Percentiles rank a stretch among this genome's conserved stretches.
Conservation (phyloP, 768 basidiomycete species). For the Leccinellum albellum region DNA sequence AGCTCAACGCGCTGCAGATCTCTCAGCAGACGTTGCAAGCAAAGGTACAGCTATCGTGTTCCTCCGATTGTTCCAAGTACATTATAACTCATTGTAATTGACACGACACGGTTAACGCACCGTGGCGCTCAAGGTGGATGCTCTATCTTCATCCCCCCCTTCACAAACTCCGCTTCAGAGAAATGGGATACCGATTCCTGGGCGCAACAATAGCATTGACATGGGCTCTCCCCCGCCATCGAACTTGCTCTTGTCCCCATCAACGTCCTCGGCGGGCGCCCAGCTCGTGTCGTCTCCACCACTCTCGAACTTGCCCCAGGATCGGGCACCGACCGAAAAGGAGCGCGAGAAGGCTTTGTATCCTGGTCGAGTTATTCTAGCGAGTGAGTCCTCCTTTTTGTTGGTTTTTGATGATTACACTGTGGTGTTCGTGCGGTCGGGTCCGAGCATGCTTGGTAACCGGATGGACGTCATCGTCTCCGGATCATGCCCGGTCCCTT, state of each 20-base stretch:
- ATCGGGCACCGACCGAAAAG: conserved; percentile 41
- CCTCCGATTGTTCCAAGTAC: not conserved
- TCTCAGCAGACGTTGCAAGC: conserved; percentile 76
- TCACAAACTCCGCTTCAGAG: conserved; percentile 19
- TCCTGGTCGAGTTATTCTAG: conserved; percentile 77
- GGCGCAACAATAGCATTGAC: conserved; percentile 9
- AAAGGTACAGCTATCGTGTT: conserved; percentile 48
- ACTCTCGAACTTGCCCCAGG: conserved; percentile 12
- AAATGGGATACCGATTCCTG: conserved; percentile 29
- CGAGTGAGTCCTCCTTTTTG: conserved; percentile 52
- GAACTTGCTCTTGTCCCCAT: conserved; percentile 29
- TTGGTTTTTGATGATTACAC: not conserved
- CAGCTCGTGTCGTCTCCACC: conserved; percentile 29
- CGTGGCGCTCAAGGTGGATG: conserved; percentile 45
- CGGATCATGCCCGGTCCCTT: conserved; percentile 10
- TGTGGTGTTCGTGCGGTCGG: not conserved
- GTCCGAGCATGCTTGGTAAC: not conserved
- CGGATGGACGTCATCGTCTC: conserved; percentile 4
- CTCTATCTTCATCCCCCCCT: conserved; percentile 30
- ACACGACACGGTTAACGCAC: not conserved
- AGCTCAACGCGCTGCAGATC: conserved; percentile 67
- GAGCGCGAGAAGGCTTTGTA: conserved; percentile 75
- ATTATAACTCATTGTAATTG: conserved; percentile 3
- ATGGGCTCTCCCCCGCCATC: conserved; percentile 22
- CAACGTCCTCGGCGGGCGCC: conserved; percentile 22